phyloP scores from a whole-genome alignment of 306 rosid species.

The Purshia tridentata region DNA sequence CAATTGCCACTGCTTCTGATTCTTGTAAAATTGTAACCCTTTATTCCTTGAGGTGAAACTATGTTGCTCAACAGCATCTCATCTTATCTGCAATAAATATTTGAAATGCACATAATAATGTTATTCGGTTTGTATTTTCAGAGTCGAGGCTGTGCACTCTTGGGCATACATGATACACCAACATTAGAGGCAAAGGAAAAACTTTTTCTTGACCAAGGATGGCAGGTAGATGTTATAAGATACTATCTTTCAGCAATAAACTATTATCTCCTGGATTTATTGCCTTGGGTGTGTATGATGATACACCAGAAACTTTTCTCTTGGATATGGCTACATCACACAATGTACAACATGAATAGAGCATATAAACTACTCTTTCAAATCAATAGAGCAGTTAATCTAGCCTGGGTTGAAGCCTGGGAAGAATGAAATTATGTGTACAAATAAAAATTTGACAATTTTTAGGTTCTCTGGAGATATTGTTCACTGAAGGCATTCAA shows the following conservation, averaged over 20 bases:
- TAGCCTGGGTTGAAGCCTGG: not conserved
- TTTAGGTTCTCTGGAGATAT: not conserved
- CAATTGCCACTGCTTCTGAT: not conserved
- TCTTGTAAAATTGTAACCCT: not conserved
- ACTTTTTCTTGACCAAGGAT: constrained; percentile 79
- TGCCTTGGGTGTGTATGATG: not conserved
- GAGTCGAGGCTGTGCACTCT: constrained; percentile 23
- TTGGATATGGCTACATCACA: not conserved
- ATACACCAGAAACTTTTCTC: not conserved
- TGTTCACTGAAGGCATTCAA: not conserved
- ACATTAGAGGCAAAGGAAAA: constrained; percentile 57
- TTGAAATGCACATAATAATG: not conserved
- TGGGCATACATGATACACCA: constrained; percentile 28
- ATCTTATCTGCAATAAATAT: not conserved
- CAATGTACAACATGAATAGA: not conserved
- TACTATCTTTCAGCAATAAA: constrained; percentile 2
- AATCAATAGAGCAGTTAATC: not conserved
- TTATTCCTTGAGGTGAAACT: constrained; percentile 1
- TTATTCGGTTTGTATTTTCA: constrained; percentile 14
- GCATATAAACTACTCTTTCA: constrained; percentile 1
- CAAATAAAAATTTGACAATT: not conserved
- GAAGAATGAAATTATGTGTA: not conserved
- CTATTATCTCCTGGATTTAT: not conserved
- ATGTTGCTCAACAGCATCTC: not conserved
- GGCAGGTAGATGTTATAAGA: constrained; percentile 60